phyloP scores from a whole-genome alignment of 1,139 yeast genomes.

The Saccharomycopsis hybrid region DNA sequence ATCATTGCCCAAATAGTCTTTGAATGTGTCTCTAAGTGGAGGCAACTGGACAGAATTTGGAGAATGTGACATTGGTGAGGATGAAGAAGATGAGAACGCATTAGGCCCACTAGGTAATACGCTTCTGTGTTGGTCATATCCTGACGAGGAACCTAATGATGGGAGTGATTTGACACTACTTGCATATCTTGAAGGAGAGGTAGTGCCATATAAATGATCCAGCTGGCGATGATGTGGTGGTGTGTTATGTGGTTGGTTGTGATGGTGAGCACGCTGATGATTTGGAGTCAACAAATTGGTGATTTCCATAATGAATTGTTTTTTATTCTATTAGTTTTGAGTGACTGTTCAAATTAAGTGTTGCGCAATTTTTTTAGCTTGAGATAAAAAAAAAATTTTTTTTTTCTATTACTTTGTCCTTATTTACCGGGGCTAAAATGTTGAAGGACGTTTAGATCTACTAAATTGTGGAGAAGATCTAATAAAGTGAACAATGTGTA shows the following conservation, averaged over 20 bases:
- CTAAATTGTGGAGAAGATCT: too few species aligned
- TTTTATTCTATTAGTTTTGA: too few species aligned
- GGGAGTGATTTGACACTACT: not conserved
- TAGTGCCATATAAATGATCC: not conserved
- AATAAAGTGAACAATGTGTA: too few species aligned
- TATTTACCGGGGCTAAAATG: too few species aligned
- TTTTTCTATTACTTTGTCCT: too few species aligned
- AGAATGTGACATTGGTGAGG: not conserved
- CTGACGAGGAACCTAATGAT: too few species aligned
- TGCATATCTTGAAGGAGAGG: not conserved
- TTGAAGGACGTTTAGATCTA: too few species aligned
- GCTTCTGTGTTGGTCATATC: too few species aligned
- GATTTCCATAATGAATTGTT: constrained; percentile 4
- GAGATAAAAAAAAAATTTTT: too few species aligned
- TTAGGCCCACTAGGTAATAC: too few species aligned
- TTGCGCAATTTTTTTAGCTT: too few species aligned
- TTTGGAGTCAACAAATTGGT: not conserved
- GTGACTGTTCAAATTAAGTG: too few species aligned
- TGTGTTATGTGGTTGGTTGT: not conserved
- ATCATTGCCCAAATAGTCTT: not conserved
- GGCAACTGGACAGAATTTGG: constrained; percentile 4
- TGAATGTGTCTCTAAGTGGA: constrained; percentile 1
- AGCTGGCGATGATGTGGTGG: not conserved
- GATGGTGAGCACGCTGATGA: not conserved
- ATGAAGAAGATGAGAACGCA: not conserved